These are phyloP conservation scores for Cyclostephanos invisitatus DNA, from an alignment of 108 stramenopile species.

Conservation along the genomic window DNA sequence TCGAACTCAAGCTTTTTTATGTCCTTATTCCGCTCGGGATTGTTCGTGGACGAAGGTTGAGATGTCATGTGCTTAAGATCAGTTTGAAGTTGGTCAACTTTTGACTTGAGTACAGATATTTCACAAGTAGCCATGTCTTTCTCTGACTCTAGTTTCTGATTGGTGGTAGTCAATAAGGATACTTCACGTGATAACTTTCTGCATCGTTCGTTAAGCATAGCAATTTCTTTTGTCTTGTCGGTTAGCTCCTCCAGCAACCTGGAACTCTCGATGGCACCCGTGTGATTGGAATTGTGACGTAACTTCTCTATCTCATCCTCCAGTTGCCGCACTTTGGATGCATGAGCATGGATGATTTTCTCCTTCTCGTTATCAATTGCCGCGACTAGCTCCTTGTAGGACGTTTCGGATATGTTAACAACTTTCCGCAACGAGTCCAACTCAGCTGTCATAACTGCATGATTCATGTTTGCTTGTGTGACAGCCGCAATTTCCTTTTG, in stretches of 20 bases:
- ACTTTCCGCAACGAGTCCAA: conserved; percentile 28
- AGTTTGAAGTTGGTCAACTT: conserved; percentile 8
- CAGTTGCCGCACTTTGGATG: conserved; percentile 17
- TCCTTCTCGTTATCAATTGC: conserved; percentile 43
- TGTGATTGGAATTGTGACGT: background rate
- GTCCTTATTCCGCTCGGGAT: conserved; percentile 10
- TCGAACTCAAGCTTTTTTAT: conserved; percentile 42
- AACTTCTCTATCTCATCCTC: conserved; percentile 19
- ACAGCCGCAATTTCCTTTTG: conserved; percentile 19
- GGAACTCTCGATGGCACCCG: conserved; percentile 12
- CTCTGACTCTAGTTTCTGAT: conserved; percentile 24
- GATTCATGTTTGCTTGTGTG: background rate
- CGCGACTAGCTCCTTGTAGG: conserved; percentile 30
- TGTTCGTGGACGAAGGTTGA: conserved; percentile 7
- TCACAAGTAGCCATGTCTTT: conserved; percentile 18
- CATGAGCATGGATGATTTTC: conserved; percentile 15
- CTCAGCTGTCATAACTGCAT: conserved; percentile 21
- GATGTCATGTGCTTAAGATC: conserved; percentile 7
- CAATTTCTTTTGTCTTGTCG: conserved; percentile 13
- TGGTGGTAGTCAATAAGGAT: conserved; percentile 12
- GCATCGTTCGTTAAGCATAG: conserved; percentile 19
- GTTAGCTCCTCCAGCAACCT: conserved; percentile 4
- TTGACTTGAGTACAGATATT: conserved; percentile 10
- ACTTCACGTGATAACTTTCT: conserved; percentile 15
- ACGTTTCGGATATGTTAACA: conserved; percentile 25